Evolutionary conservation across 768 basidiomycete genomes (phyloP).

Genomic region (Tulasnella sp.): DNA sequence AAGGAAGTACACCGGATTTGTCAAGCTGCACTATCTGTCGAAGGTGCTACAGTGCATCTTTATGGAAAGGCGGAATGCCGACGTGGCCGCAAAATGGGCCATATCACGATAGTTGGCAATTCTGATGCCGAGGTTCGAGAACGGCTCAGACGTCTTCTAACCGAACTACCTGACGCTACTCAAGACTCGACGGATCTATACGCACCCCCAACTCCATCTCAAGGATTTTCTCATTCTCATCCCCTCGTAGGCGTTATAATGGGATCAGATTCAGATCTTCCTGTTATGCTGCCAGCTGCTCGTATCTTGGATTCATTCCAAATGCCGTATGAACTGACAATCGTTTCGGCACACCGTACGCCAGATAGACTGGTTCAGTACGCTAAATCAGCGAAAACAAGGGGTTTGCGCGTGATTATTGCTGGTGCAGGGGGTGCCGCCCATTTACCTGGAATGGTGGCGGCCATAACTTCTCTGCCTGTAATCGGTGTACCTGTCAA

Average conservation of each 20-base stretch:
- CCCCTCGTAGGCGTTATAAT: slow-evolving; percentile 91
- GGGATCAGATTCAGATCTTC: slow-evolving; percentile 98
- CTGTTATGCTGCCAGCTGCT: slow-evolving; percentile 81
- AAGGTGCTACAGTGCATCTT: slow-evolving; percentile 73
- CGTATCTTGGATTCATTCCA: slow-evolving; percentile 68
- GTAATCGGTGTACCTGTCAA: slow-evolving; percentile 97
- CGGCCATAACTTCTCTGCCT: slow-evolving; percentile 81
- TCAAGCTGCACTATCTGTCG: slow-evolving; percentile 46
- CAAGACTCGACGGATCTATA: slow-evolving; percentile 27
- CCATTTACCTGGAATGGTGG: slow-evolving; percentile 97
- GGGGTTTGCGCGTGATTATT: slow-evolving; percentile 53
- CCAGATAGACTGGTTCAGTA: slow-evolving; percentile 76
- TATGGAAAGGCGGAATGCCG: slow-evolving; percentile 90
- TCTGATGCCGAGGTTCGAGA: slow-evolving; percentile 61
- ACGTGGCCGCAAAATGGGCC: slow-evolving; percentile 94
- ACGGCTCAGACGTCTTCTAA: slow-evolving; percentile 62
- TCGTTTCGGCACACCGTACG: slow-evolving; percentile 94
- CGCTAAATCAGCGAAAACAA: slow-evolving; percentile 48
- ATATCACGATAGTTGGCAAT: slow-evolving; percentile 76
- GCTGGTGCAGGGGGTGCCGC: slow-evolving; percentile 98
- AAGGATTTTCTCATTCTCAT: slow-evolving; percentile 39
- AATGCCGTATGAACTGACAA: slow-evolving; percentile 84
- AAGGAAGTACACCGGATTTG: slow-evolving; percentile 35
- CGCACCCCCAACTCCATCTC: slow-evolving; percentile 33
- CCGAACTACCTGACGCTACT: slow-evolving; percentile 40